Percentiles rank a stretch among this genome's conserved stretches.
phyloP scores from a whole-genome alignment of 768 basidiomycete genomes.

The Termitomyces sp. region DNA sequence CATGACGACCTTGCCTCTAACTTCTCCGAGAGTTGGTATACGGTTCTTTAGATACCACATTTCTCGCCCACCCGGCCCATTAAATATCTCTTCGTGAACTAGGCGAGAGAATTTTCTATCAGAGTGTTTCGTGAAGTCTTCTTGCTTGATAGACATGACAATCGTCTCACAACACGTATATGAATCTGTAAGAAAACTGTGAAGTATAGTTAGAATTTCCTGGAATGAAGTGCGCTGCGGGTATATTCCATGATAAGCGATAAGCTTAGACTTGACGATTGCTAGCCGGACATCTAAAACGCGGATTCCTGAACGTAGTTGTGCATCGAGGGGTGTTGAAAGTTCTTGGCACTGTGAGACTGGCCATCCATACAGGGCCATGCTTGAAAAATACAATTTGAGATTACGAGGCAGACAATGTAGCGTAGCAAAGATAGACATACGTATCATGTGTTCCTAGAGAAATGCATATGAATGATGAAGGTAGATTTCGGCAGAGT shows the following conservation, averaged over 20 bases:
- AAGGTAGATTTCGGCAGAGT: neutral
- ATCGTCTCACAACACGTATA: conserved; percentile 65
- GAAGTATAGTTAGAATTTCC: conserved; percentile 57
- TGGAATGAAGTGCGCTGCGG: conserved; percentile 69
- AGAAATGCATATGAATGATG: neutral
- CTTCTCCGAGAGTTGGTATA: conserved; percentile 79
- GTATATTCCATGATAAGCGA: conserved; percentile 77
- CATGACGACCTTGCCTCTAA: conserved; percentile 80
- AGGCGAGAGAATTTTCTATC: conserved; percentile 53
- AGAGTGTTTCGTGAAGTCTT: conserved; percentile 55
- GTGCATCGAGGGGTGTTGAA: conserved; percentile 55
- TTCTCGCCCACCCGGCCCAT: conserved; percentile 46
- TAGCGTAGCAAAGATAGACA: conserved; percentile 16
- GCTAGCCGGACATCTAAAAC: conserved; percentile 80
- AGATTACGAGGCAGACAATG: neutral
- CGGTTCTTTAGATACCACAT: conserved; percentile 86
- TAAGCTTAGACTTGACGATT: conserved; percentile 56
- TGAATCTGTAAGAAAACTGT: conserved; percentile 60
- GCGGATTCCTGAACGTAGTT: conserved; percentile 77
- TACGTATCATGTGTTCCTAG: conserved; percentile 71
- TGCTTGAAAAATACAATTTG: conserved; percentile 32
- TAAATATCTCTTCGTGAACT: conserved; percentile 62
- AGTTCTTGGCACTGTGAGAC: conserved; percentile 83
- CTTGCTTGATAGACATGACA: conserved; percentile 88
- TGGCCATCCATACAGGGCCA: conserved; percentile 85